A percentile compares a stretch with the other conserved stretches of the same genome.
phyloP scores from a whole-genome alignment of 306 rosid genomes.

The Astragalus membranaceus region DNA sequence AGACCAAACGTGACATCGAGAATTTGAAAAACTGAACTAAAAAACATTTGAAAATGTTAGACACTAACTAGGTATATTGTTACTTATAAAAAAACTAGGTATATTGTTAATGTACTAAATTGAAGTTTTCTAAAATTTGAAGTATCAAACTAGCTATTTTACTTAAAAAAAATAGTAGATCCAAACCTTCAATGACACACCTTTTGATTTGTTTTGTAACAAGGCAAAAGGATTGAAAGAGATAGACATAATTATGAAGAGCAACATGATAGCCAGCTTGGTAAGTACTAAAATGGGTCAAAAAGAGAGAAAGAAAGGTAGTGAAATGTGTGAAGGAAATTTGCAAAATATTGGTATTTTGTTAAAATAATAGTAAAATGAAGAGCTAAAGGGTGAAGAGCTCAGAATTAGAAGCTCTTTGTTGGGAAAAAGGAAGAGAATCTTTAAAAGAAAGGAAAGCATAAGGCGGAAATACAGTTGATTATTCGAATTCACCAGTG shows the following conservation, averaged over 20 bases:
- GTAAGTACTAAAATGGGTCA: conserved; percentile 28
- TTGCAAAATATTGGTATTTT: conserved; percentile 5
- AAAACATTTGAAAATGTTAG: too few relatives aligned
- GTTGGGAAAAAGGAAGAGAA: conserved; percentile 49
- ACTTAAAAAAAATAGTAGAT: not conserved
- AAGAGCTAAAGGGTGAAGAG: conserved; percentile 15
- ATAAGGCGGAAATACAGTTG: conserved; percentile 32
- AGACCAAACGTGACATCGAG: too few relatives aligned
- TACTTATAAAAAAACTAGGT: too few relatives aligned
- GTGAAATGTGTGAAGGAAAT: conserved; percentile 8
- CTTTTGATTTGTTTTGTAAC: conserved; percentile 3
- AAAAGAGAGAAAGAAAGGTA: conserved; percentile 28
- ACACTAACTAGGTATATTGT: too few relatives aligned
- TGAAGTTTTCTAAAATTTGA: too few relatives aligned
- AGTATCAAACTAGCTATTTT: too few relatives aligned
- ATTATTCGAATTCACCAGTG: conserved; percentile 31
- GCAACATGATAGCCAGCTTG: conserved; percentile 29
- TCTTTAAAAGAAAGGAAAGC: conserved; percentile 52
- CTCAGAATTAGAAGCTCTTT: conserved; percentile 39
- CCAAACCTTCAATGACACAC: conserved; percentile 11
- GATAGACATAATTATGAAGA: conserved; percentile 43
- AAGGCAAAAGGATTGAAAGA: conserved; percentile 15
- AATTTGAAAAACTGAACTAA: too few relatives aligned
- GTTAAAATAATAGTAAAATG: conserved; percentile 18
- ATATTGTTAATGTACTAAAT: too few relatives aligned